Evolutionary conservation across 148 eudicot species (phyloP).

Genomic region (Camellia japonica): DNA sequence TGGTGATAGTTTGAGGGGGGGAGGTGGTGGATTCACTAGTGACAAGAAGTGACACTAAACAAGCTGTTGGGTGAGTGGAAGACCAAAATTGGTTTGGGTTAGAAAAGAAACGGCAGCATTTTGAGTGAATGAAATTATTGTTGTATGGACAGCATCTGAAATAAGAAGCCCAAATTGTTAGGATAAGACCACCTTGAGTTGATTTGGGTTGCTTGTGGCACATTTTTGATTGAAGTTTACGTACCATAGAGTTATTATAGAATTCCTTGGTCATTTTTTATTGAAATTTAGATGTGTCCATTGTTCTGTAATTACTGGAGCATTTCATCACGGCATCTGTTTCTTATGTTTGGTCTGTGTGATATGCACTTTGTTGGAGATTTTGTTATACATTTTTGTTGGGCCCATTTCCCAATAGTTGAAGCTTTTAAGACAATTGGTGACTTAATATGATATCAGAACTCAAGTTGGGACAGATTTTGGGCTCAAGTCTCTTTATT

Average conservation of each 20-base stretch:
- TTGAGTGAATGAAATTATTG: background rate
- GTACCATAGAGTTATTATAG: background rate
- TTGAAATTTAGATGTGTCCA: background rate
- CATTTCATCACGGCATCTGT: background rate
- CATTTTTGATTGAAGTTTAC: background rate
- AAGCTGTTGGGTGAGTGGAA: background rate
- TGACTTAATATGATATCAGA: no score
- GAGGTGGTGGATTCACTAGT: no score
- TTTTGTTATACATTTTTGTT: no score
- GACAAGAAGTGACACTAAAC: no score
- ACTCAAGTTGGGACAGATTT: no score
- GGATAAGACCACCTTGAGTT: conserved; percentile 2
- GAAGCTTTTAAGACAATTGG: no score
- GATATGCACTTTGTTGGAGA: no score
- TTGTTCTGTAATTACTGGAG: background rate
- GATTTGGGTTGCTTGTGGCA: background rate
- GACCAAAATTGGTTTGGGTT: background rate
- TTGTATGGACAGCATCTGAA: background rate
- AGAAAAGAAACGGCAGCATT: background rate
- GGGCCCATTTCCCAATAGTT: no score
- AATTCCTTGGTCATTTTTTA: background rate
- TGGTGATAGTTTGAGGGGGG: background rate
- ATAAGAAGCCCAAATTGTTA: background rate
- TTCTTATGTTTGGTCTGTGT: background rate
- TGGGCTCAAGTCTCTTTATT: no score